phyloP scores from a whole-genome alignment of 441 rosid species.

The Theobroma grandiflorum region DNA sequence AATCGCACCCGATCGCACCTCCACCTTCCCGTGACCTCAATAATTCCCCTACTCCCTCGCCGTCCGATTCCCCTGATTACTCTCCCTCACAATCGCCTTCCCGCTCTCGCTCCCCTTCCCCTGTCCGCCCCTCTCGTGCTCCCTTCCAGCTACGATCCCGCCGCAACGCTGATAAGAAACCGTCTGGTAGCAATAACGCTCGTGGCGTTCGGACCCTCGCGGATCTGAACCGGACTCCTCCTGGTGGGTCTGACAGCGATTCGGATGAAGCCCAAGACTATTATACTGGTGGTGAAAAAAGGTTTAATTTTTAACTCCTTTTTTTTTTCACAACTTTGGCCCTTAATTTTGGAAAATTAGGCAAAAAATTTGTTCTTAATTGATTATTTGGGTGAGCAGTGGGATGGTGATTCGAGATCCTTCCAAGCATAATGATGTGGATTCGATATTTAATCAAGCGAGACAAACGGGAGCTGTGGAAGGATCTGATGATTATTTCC shows the following conservation, averaged over 20 bases:
- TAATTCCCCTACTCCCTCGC: constrained; percentile 42
- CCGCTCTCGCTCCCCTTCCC: constrained; percentile 67
- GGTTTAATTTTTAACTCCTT: constrained; percentile 40
- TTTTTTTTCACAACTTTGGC: background rate
- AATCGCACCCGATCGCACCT: constrained; percentile 13
- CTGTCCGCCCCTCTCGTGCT: constrained; percentile 53
- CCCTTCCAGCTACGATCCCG: constrained; percentile 63
- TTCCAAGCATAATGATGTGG: constrained; percentile 51
- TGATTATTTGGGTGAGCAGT: constrained; percentile 36
- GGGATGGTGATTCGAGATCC: constrained; percentile 78
- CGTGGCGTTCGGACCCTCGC: constrained; percentile 73
- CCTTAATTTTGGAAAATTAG: background rate
- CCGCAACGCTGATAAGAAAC: constrained; percentile 40
- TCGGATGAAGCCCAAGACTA: constrained; percentile 73
- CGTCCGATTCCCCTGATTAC: constrained; percentile 43
- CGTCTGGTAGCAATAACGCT: constrained; percentile 46
- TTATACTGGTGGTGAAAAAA: constrained; percentile 87
- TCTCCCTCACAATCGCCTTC: constrained; percentile 58
- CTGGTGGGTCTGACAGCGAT: constrained; percentile 52
- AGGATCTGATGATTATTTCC: constrained; percentile 44
- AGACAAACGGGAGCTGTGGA: constrained; percentile 59
- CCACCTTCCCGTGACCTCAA: constrained; percentile 30
- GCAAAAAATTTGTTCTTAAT: background rate
- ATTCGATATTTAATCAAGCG: constrained; percentile 59
- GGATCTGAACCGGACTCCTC: constrained; percentile 71